Base-by-base conservation (phyloP, 2,329 filamentous ascomycete genomes). In the Stagonosporopsis chrysanthemi region DNA sequence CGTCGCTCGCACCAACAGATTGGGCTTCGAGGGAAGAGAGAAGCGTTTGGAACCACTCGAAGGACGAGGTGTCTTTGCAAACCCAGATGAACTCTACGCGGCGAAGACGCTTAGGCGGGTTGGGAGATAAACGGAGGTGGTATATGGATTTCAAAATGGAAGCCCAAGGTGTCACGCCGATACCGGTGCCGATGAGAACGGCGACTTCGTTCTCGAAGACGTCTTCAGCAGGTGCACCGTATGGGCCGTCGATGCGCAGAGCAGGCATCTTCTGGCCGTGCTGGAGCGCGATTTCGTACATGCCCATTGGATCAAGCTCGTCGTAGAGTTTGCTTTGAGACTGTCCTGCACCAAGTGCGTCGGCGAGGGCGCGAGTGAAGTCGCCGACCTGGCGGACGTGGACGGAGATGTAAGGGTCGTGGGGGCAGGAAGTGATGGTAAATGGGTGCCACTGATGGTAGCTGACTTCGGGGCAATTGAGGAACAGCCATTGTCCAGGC, bases 41-140 rank as follows among this genome's bases (percentile, higher is more conserved):
- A 0, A 99, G 87, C 1, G 90, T 92, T 76, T 99, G 95, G 83
- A 99, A 98, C 95, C 95, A 99, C 79, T 98, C 95, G 72, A 99
- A 99, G 0, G 93, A 97, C 31, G 86, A 90, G 0, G 93, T 97
- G 72, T 97, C 93, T 77, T 91, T 95, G 84, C 94, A 97, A 48
- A 98, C 89, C 95, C 95, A 99, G 81, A 99, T 96, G 79, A 99
- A 99, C 77, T 99, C 95, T 29, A 99, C 94, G 76, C 95, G 90
- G 58, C 92, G 90, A 43, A 99, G 88, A 72, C 94, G 91, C 46
- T 86, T 88, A 1, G 94, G 93, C 23, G 93, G 91, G 80, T 97
- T 95, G 7, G 94, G 93, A 15, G 89, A 87, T 63, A 95, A 89
- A 62, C 95, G 92, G 71, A 96, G 84, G 77, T 99, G 94, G 91